Percentiles rank a stretch among this genome's conserved stretches.
phyloP scores from a whole-genome alignment of 1,284 basidiomycete genomes.

The Malassezia furfur region DNA sequence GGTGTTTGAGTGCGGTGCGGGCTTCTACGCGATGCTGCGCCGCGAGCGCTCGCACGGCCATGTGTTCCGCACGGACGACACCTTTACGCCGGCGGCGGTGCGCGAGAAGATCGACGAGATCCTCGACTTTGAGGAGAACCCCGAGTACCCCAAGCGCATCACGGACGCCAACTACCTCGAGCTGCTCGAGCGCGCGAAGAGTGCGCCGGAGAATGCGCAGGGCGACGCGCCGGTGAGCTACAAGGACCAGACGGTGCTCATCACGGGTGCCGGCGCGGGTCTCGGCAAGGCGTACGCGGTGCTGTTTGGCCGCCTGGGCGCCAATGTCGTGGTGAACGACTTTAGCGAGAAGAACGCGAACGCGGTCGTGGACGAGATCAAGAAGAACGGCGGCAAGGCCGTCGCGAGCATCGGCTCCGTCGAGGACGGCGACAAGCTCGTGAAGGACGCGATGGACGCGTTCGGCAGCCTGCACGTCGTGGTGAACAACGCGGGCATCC shows the following conservation, averaged over 20 bases:
- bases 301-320: slow-evolving; percentile 81
- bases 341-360: slow-evolving; percentile 75
- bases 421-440: slow-evolving; percentile 79
- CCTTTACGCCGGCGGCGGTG: slow-evolving; percentile 85
- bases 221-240: slow-evolving; percentile 63
- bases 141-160: slow-evolving; percentile 64
- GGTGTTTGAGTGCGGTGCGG: slow-evolving; percentile 88
- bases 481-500: slow-evolving; percentile 87
- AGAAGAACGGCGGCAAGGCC: slow-evolving; percentile 79
- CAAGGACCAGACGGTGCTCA: slow-evolving; percentile 79
- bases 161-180: slow-evolving; percentile 56
- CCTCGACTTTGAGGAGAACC: slow-evolving; percentile 64
- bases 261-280: slow-evolving; percentile 61
- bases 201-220: slow-evolving; percentile 64
- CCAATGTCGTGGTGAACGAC: slow-evolving; percentile 95
- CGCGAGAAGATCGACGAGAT: slow-evolving; percentile 54
- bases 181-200: slow-evolving; percentile 62
- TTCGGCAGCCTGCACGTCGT: slow-evolving; percentile 82
- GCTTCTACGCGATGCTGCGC: slow-evolving; percentile 80
- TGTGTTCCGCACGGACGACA: slow-evolving; percentile 79
- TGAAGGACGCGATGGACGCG: slow-evolving; percentile 73
- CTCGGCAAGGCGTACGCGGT: slow-evolving; percentile 84
- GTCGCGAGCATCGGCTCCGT: slow-evolving; percentile 73
- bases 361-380: slow-evolving; percentile 76
- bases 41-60: slow-evolving; percentile 81